Base-by-base conservation (phyloP, 768 basidiomycete species). In the Lentinula edodes region DNA sequence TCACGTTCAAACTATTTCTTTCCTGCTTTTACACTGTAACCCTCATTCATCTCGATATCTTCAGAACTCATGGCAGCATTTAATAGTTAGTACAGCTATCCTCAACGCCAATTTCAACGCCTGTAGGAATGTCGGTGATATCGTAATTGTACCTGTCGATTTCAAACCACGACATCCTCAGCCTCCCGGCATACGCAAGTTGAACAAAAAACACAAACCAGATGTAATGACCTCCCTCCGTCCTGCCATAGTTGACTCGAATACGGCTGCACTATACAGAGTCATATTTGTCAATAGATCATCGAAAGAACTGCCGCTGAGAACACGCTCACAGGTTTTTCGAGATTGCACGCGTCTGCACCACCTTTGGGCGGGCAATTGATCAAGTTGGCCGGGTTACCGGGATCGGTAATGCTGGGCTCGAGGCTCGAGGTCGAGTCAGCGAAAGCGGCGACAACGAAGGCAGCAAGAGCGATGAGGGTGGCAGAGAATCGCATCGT, bases 331-430 rank as follows among this genome's bases (percentile, higher is more conserved):
- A 58, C 56, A 58, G 56, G 56, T 20, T 41, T 18, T 32, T 58
- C 56, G 41, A 58, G 56, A 41, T 58, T 18, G 28, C 56, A 58
- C 20, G 16, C 56, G 23, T 58, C 56, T 20, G 56, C 56, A 15
- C 56, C 56, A 45, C 56, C 56, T 5, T 12, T 6, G 18, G 56
- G 56, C 1, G 56, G 56, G 42, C 56, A 58, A 41, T 58, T 58
- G 36, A 58, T 58, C 56, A 58, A 58, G 56, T 58, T 34, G 56
- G 56, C 56, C 13, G 56, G 56, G 56, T 58, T 58, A n/a, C 28
- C 28, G 20, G 56, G 56, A 28, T 58, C 56, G 56, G 18, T 28
- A 20, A 58, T 58, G 13, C 56, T 39, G 13, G 41, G 56, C 42
- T 58, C 56, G 28, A 58, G 56, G 12, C 6, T 45, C 18, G 41